These are phyloP conservation scores for Dendrobium catenatum DNA, from an alignment of 106 monocot species.

Conservation along the genomic window DNA sequence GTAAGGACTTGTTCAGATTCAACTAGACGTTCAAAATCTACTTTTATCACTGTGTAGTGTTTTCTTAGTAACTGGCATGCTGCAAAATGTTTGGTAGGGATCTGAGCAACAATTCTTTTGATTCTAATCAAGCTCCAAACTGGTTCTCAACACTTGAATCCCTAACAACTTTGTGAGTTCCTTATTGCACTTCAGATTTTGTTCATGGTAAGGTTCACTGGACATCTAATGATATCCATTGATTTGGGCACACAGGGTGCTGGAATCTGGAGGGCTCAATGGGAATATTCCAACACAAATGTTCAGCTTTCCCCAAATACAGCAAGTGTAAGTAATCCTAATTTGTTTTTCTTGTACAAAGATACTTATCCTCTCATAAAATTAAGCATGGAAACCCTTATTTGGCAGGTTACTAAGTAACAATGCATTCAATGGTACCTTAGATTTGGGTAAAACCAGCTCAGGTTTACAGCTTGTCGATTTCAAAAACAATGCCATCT, in stretches of 20 bases:
- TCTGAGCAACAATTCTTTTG: slow-evolving; percentile 74
- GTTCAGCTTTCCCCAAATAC: slow-evolving; percentile 39
- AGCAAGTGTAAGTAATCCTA: slow-evolving; percentile 36
- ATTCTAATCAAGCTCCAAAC: slow-evolving; percentile 35
- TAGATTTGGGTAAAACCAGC: slow-evolving; percentile 25
- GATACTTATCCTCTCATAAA: background rate
- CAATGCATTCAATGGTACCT: slow-evolving; percentile 43
- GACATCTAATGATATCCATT: background rate
- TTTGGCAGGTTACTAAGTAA: slow-evolving; percentile 32
- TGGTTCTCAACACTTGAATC: slow-evolving; percentile 40
- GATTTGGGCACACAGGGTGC: slow-evolving; percentile 19
- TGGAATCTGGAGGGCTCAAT: slow-evolving; percentile 37
- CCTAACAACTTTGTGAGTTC: slow-evolving; percentile 46
- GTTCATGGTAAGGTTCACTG: background rate
- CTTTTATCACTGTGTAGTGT: background rate
- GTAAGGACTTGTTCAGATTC: slow-evolving; percentile 31
- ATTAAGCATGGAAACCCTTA: background rate
- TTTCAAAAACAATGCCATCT: slow-evolving; percentile 7
- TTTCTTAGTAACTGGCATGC: background rate
- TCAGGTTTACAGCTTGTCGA: slow-evolving; percentile 1
- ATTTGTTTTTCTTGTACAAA: background rate
- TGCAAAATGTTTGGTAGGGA: slow-evolving; percentile 35
- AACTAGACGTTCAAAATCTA: background rate
- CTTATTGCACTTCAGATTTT: background rate
- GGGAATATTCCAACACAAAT: slow-evolving; percentile 40